These are phyloP conservation scores for Stenocarpella maydis DNA, from an alignment of 2,329 filamentous ascomycete species.

Conservation along the genomic window DNA sequence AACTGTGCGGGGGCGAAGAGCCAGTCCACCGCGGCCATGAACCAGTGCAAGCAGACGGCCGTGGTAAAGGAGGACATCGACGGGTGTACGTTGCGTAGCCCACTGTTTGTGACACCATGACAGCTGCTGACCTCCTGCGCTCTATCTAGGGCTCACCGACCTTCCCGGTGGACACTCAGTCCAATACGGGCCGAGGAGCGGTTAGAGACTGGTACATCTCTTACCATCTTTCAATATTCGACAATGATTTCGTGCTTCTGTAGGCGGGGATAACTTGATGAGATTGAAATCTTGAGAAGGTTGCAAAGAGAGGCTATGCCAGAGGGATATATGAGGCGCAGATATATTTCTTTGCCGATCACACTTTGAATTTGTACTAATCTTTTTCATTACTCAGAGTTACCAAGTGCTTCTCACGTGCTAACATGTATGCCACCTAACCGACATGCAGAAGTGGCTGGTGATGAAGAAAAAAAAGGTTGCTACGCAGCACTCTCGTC, in stretches of 20 bases:
- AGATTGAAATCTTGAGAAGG: not conserved
- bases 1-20: conserved; percentile 40
- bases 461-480: too few relatives aligned
- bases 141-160: conserved; percentile 12
- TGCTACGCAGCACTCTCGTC: too few relatives aligned
- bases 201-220: not conserved
- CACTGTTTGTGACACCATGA: not conserved
- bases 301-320: not conserved
- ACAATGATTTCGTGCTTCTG: not conserved
- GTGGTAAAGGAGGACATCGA: conserved; percentile 41
- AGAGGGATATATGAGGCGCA: not conserved
- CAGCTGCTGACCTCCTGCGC: not conserved
- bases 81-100: conserved; percentile 40
- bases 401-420: not conserved
- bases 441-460: not conserved
- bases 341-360: not conserved
- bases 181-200: not conserved
- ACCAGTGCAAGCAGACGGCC: conserved; percentile 39
- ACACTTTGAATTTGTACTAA: not conserved
- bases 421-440: not conserved
- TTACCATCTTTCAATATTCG: not conserved
- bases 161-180: conserved; percentile 7
- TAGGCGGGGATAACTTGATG: not conserved
- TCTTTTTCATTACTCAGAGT: not conserved
- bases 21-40: conserved; percentile 41